Evolutionary conservation across 768 basidiomycete species (phyloP).

Genomic region (Pholiota conissans): DNA sequence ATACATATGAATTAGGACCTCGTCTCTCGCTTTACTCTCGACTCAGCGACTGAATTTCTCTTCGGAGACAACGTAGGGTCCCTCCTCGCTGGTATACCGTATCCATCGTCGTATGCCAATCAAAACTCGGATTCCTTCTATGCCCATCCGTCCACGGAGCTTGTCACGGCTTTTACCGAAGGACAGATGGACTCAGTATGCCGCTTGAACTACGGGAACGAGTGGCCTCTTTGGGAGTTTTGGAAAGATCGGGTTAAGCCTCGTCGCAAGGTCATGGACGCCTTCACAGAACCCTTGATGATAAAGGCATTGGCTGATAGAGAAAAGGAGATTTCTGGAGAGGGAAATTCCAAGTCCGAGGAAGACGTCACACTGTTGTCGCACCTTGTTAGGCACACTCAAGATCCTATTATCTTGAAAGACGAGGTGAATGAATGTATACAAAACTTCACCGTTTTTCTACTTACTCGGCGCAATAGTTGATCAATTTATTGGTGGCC

Average conservation of each 20-base stretch:
- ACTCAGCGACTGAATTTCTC: slow-evolving; percentile 63
- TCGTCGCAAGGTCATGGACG: slow-evolving; percentile 44
- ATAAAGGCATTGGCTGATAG: slow-evolving; percentile 40
- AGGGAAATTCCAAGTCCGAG: slow-evolving; percentile 27
- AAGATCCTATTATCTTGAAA: slow-evolving; percentile 29
- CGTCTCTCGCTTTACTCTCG: slow-evolving; percentile 58
- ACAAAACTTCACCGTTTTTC: background rate
- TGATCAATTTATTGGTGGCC: slow-evolving; percentile 56
- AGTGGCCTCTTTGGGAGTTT: slow-evolving; percentile 45
- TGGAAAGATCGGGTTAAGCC: slow-evolving; percentile 44
- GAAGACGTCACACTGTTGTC: slow-evolving; percentile 45
- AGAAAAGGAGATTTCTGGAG: slow-evolving; percentile 27
- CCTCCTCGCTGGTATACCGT: slow-evolving; percentile 49
- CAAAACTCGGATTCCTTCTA: slow-evolving; percentile 25
- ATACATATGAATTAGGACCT: slow-evolving; percentile 52
- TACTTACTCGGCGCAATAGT: background rate
- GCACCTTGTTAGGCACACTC: slow-evolving; percentile 49
- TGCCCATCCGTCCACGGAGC: slow-evolving; percentile 39
- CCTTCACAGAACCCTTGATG: slow-evolving; percentile 53
- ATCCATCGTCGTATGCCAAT: slow-evolving; percentile 35
- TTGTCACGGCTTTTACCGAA: slow-evolving; percentile 48
- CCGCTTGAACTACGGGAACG: slow-evolving; percentile 37
- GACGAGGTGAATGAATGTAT: slow-evolving; percentile 31
- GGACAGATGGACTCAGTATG: slow-evolving; percentile 38
- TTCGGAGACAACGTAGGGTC: slow-evolving; percentile 53